Conservation (phyloP, 2,329 filamentous ascomycete species). For the Sarocladium strictum region DNA sequence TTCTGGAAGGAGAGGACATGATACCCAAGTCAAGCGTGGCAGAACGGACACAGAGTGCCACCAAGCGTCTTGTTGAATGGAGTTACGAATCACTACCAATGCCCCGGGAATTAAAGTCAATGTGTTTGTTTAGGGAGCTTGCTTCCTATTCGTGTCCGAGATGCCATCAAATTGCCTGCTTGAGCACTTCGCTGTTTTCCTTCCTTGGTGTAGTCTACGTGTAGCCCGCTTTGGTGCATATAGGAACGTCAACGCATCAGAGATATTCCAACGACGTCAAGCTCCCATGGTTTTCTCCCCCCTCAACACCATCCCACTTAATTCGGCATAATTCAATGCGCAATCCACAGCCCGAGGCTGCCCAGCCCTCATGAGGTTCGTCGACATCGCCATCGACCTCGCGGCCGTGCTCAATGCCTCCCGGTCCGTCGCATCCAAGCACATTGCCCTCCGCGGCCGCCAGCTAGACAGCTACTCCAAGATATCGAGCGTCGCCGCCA, state of each 20-base stretch:
- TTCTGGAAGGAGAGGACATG: background rate
- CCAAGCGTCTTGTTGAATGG: no score
- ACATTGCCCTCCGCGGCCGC: conserved; percentile 49
- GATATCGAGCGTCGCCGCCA: conserved; percentile 35
- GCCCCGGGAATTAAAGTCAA: no score
- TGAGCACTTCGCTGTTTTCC: no score
- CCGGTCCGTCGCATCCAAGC: conserved; percentile 58
- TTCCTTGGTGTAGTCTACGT: background rate
- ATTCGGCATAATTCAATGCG: conserved; percentile 16
- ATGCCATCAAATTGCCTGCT: no score
- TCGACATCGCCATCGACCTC: conserved; percentile 62
- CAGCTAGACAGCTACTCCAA: conserved; percentile 47
- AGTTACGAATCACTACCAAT: no score
- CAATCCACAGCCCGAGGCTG: conserved; percentile 17
- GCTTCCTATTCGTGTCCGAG: no score
- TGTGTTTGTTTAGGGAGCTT: no score
- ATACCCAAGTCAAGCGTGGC: background rate
- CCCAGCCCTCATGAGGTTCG: conserved; percentile 47
- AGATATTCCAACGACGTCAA: background rate
- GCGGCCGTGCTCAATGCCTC: conserved; percentile 65
- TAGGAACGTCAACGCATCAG: background rate
- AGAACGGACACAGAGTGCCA: no score
- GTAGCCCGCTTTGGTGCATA: conserved; percentile 7
- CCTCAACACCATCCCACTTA: background rate
- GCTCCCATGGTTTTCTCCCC: background rate